Evolutionary conservation across 1,284 basidiomycete species (phyloP).

Genomic region (Porodaedalea pini): DNA sequence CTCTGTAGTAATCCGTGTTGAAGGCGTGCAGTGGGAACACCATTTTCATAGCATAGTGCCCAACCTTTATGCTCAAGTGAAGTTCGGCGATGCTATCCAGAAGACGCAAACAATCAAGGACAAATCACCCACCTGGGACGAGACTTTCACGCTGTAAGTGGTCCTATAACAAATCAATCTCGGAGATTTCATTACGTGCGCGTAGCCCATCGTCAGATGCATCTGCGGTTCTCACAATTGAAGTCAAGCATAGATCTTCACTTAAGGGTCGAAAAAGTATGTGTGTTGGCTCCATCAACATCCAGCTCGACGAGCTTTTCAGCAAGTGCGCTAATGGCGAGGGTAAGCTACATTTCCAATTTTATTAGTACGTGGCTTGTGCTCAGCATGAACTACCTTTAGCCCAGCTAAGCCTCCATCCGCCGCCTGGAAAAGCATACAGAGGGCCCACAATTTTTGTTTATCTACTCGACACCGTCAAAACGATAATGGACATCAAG

Average conservation of each 20-base stretch:
- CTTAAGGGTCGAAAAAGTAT: not conserved
- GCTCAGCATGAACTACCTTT: not conserved
- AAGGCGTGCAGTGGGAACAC: not conserved
- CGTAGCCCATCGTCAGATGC: not conserved
- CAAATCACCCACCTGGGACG: not conserved
- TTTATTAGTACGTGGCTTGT: not conserved
- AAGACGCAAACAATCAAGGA: not conserved
- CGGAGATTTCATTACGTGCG: not conserved
- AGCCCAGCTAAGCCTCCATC: not conserved
- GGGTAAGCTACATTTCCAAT: not conserved
- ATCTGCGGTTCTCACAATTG: not conserved
- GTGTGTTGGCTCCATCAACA: not conserved
- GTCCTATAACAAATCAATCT: not conserved
- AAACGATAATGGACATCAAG: not conserved
- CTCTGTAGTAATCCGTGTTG: not conserved
- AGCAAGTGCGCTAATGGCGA: not conserved
- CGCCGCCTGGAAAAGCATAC: not conserved
- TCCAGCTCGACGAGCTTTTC: not conserved
- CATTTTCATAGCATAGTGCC: not conserved
- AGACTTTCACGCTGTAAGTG: not conserved
- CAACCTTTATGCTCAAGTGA: not conserved
- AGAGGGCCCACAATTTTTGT: not conserved
- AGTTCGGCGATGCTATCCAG: not conserved
- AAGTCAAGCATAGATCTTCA: not conserved
- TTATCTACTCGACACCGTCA: not conserved